A percentile compares a stretch with the other conserved stretches of the same genome.
phyloP scores from a whole-genome alignment of 2,329 filamentous ascomycete genomes.

The Scleromitrula shiraiana region DNA sequence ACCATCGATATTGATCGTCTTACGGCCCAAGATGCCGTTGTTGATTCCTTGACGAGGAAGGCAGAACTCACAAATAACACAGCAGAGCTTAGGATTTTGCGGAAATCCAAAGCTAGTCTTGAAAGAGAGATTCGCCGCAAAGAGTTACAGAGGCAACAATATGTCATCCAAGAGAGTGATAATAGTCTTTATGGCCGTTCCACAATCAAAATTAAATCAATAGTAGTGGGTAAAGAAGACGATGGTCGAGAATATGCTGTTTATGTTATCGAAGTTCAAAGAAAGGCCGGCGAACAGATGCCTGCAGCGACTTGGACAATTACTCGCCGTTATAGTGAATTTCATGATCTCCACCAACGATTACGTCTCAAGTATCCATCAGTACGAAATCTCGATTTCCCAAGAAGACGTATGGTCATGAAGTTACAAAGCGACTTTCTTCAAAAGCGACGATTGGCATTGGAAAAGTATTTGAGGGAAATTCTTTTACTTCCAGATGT shows the following conservation, averaged over 20 bases:
- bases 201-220: constrained; percentile 80
- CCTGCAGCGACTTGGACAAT: constrained; percentile 92
- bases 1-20: constrained; percentile 87
- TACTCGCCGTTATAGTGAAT: constrained; percentile 91
- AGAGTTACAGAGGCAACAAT: constrained; percentile 92
- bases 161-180: constrained; percentile 94
- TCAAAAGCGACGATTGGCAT: constrained; percentile 72
- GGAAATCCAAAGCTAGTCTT: constrained; percentile 89
- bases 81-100: constrained; percentile 81
- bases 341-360: constrained; percentile 88
- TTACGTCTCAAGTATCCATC: constrained; percentile 78
- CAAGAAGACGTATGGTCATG: constrained; percentile 84
- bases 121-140: constrained; percentile 89
- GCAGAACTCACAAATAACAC: constrained; percentile 96
- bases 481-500: constrained; percentile 84
- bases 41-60: constrained; percentile 86
- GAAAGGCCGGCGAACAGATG: constrained; percentile 90
- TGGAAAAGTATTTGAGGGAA: constrained; percentile 79
- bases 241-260: constrained; percentile 90
- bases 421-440: constrained; percentile 95
- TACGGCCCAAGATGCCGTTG: constrained; percentile 76
- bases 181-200: constrained; percentile 93
- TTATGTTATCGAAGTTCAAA: constrained; percentile 85
- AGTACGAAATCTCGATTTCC: constrained; percentile 85
- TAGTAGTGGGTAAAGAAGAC: constrained; percentile 84